A percentile compares a stretch with the other conserved stretches of the same genome.
Conservation (phyloP, 1,284 basidiomycete species). For the Tylopilus sp. region DNA sequence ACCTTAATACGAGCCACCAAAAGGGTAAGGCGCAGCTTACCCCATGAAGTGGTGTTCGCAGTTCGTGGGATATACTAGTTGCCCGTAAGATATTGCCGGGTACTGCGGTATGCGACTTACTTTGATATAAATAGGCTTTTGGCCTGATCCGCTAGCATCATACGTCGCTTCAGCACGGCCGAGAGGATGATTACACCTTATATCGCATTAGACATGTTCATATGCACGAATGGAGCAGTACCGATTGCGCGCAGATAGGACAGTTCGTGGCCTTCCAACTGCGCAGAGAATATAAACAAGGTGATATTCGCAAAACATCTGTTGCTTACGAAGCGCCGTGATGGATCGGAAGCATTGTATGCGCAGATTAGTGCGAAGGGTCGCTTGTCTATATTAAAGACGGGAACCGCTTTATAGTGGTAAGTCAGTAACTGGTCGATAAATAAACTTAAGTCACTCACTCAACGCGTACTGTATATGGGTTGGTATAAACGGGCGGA, state of each 20-base stretch:
- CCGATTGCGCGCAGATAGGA: slow-evolving; percentile 88
- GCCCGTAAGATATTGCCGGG: slow-evolving; percentile 5
- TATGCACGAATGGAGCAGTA: slow-evolving; percentile 24
- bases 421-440: slow-evolving; percentile 3
- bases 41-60: slow-evolving; percentile 85
- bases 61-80: slow-evolving; percentile 85
- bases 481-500: slow-evolving; percentile 73
- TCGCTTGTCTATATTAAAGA: slow-evolving; percentile 90
- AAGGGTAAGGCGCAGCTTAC: slow-evolving; percentile 36
- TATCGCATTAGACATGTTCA: slow-evolving; percentile 12
- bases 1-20: slow-evolving; percentile 6
- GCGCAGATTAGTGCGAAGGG: slow-evolving; percentile 91
- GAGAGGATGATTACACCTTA: slow-evolving; percentile 89
- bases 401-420: slow-evolving; percentile 65
- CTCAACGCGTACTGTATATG: slow-evolving; percentile 82
- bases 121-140: slow-evolving; percentile 89
- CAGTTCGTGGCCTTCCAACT: slow-evolving; percentile 88
- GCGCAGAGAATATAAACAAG: slow-evolving; percentile 7
- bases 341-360: slow-evolving; percentile 77
- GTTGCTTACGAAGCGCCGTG: slow-evolving; percentile 68
- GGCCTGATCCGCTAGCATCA: slow-evolving; percentile 92
- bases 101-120: slow-evolving; percentile 39
- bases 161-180: slow-evolving; percentile 86
- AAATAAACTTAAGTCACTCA: slow-evolving; percentile 36
- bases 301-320: background rate